These are phyloP conservation scores for Selaginella tamariscina DNA, from an alignment of 75 land plant genomes.

Conservation along the genomic window DNA sequence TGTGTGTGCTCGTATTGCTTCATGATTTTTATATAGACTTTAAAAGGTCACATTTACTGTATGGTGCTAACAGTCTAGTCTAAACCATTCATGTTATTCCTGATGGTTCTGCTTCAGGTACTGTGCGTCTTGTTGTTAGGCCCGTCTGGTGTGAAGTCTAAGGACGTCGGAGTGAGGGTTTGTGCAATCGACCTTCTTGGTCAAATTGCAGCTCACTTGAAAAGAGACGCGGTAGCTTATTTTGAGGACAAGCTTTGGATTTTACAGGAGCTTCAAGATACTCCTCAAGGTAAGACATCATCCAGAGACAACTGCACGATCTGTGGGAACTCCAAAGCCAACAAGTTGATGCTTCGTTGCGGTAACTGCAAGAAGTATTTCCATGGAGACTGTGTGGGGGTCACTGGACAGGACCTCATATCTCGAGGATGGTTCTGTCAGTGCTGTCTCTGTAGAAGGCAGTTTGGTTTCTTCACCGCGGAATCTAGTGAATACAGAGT, in stretches of 20 bases:
- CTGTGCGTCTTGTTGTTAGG: slow-evolving; percentile 84
- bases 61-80: too few species aligned
- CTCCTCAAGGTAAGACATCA: slow-evolving; percentile 7
- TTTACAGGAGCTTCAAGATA: slow-evolving; percentile 32
- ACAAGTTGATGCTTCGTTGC: slow-evolving; percentile 41
- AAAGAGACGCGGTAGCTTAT: slow-evolving; percentile 60
- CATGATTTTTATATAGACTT: too few species aligned
- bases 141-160: slow-evolving; percentile 75
- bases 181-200: slow-evolving; percentile 93
- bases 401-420: slow-evolving; percentile 43
- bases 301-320: slow-evolving; percentile 41
- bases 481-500: slow-evolving; percentile 24
- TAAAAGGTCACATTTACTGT: too few species aligned
- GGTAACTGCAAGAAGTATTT: slow-evolving; percentile 61
- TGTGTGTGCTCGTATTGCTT: too few species aligned
- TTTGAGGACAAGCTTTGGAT: slow-evolving; percentile 68
- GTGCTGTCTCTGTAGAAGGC: slow-evolving; percentile 59
- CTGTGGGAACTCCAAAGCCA: slow-evolving; percentile 44
- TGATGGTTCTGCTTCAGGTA: too few species aligned
- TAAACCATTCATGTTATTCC: too few species aligned
- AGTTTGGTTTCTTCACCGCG: slow-evolving; percentile 42
- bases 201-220: slow-evolving; percentile 81
- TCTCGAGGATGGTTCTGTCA: slow-evolving; percentile 60
- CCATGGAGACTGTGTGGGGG: slow-evolving; percentile 77
- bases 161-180: slow-evolving; percentile 67